Conservation (phyloP, 176 grass and related monocot genomes). For the Pontederia paniculata region DNA sequence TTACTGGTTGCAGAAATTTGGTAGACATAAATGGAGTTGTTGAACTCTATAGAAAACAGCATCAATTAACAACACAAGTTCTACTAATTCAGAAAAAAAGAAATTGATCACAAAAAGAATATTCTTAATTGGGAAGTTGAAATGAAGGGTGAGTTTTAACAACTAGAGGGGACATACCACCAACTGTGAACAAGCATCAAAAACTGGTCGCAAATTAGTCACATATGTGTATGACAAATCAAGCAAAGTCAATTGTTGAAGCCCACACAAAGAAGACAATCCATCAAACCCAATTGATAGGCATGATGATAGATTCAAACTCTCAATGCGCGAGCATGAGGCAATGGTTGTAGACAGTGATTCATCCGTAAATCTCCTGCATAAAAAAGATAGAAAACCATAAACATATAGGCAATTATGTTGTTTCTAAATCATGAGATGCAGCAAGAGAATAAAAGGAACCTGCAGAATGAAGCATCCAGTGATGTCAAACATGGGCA, state of each 20-base stretch:
- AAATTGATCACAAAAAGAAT: too few species aligned
- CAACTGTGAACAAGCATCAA: slow-evolving; percentile 68
- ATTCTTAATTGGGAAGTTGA: too few species aligned
- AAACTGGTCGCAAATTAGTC: slow-evolving; percentile 72
- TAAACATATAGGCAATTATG: slow-evolving; percentile 4
- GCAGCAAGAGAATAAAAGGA: slow-evolving; percentile 3
- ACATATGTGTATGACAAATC: slow-evolving; percentile 99
- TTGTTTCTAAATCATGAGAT: neutral
- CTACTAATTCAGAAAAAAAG: too few species aligned
- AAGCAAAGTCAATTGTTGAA: slow-evolving; percentile 59
- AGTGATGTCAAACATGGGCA: slow-evolving; percentile 72
- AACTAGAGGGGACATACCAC: slow-evolving; percentile 27
- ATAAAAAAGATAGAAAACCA: slow-evolving; percentile 27
- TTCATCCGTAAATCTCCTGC: slow-evolving; percentile 68
- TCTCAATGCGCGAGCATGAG: slow-evolving; percentile 58
- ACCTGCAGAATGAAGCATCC: slow-evolving; percentile 99
- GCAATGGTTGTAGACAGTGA: slow-evolving; percentile 50
- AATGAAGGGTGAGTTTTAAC: neutral
- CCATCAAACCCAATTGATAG: slow-evolving; percentile 50
- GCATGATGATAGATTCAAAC: slow-evolving; percentile 73
- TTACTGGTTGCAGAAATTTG: too few species aligned
- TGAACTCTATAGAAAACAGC: too few species aligned
- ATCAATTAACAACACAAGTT: too few species aligned
- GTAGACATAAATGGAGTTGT: too few species aligned
- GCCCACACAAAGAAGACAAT: slow-evolving; percentile 68